Base-by-base conservation (phyloP, 2,329 filamentous ascomycete species). In the Geosmithia morbida region DNA sequence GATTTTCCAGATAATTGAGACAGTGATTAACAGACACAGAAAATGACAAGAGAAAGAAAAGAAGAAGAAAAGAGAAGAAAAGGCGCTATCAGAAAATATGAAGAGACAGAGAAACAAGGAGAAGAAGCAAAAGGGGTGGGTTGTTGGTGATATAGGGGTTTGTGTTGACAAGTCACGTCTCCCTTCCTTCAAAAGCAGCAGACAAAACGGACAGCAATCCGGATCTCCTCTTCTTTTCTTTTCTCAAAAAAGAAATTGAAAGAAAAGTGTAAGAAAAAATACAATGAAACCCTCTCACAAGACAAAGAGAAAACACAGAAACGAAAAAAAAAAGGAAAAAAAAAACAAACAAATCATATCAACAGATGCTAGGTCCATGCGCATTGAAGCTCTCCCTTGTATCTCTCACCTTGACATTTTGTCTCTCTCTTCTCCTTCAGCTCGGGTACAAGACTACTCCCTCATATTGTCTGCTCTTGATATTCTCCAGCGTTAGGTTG, bases 401-500 rank as follows among this genome's bases (percentile, higher is more conserved):
- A 26, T 8, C 41, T n/a, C 14, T n/a, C 17, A 11, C 41, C 19
- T 7, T n/a, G n/a, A n/a, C n/a, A n/a, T n/a, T n/a, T 20, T 43
- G 18, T 20, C 19, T 22, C 8, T 19, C 7, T 42, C 41, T 16
- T 22, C 19, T 20, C 19, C 19, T 40, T 46, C 40, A 68, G 51
- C 61, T 76, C 13, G 74, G 73, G 48, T 83, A 77, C 48, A 87
- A 77, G 50, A 96, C 80, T 41, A 98, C 80, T 1, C 90, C 92
- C 59, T 97, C 92, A 58, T 94, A 97, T 57, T 94, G 88, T 59
- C 94, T 79, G 51, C 84, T 85, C 52, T 79, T 78, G 58, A 98
- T 97, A 60, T 96, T 95, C 51, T 96, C 89, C 57, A 98, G 70
- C 5, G 92, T 98, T 53, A 94, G 81, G 65, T 94, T 78, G 67